Evolutionary conservation across 225 moss, liverwort and hornwort genomes (phyloP).

Genomic region (Pleurozium schreberi): DNA sequence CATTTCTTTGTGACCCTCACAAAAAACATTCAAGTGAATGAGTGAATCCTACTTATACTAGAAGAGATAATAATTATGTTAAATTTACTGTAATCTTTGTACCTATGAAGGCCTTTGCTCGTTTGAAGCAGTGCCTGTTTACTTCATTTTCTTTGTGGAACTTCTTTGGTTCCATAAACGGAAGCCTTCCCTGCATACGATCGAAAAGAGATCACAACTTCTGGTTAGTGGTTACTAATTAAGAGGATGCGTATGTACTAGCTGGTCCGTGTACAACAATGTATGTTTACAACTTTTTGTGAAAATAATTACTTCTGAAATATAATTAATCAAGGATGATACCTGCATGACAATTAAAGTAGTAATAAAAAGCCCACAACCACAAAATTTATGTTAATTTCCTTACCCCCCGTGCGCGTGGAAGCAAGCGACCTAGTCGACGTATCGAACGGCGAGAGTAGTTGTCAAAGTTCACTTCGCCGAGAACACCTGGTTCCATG

Average conservation of each 20-base stretch:
- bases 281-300: background rate
- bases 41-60: too few relatives aligned
- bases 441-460: conserved; percentile 21
- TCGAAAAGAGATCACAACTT: background rate
- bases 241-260: background rate
- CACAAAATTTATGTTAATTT: background rate
- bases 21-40: background rate
- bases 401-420: conserved; percentile 20
- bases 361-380: background rate
- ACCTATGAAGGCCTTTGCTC: conserved; percentile 31
- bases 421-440: conserved; percentile 37
- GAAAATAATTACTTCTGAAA: background rate
- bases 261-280: background rate
- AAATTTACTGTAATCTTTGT: background rate
- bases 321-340: background rate
- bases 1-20: background rate
- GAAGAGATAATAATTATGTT: too few relatives aligned
- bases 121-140: conserved; percentile 12
- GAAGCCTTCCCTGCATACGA: conserved; percentile 22
- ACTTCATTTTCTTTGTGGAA: background rate
- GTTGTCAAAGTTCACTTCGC: conserved; percentile 15
- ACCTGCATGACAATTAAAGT: background rate
- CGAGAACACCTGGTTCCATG: background rate
- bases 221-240: background rate
- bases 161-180: conserved; percentile 25